These are phyloP conservation scores for Saccharum hybrid DNA, from an alignment of 202 grass and related monocot genomes.

Conservation along the genomic window DNA sequence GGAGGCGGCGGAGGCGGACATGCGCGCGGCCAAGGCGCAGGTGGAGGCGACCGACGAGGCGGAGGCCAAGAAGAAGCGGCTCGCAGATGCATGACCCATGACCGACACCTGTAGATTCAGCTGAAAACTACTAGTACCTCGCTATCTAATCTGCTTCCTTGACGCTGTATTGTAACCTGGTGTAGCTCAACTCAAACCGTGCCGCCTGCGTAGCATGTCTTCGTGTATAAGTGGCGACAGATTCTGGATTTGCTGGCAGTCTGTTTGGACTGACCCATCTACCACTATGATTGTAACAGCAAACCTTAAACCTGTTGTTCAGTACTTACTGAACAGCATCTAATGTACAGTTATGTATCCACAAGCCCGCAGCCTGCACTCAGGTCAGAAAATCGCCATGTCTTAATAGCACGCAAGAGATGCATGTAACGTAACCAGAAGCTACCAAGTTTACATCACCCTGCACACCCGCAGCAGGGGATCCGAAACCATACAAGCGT, in stretches of 20 bases:
- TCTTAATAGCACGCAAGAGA: too few species aligned
- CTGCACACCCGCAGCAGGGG: too few species aligned
- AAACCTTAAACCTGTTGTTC: neutral
- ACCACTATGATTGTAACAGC: neutral
- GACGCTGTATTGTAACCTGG: neutral
- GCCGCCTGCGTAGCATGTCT: too few species aligned
- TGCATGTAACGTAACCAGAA: too few species aligned
- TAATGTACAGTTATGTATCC: neutral
- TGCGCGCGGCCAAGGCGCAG: constrained; percentile 67
- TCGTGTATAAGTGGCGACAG: too few species aligned
- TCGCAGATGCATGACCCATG: neutral
- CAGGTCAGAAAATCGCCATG: too few species aligned
- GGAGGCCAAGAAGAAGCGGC: constrained; percentile 70
- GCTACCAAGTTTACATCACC: too few species aligned
- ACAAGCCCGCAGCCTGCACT: neutral
- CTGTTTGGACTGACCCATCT: neutral
- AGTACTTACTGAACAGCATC: neutral
- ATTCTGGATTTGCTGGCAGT: too few species aligned
- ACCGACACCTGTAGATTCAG: too few species aligned
- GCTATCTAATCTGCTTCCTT: neutral
- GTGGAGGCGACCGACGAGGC: constrained; percentile 86
- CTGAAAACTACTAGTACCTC: neutral
- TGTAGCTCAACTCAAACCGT: too few species aligned
- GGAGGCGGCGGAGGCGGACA: constrained; percentile 78
- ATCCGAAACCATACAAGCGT: too few species aligned